phyloP scores from a whole-genome alignment of 208 protist genomes.

The Naegleria lovaniensis region DNA sequence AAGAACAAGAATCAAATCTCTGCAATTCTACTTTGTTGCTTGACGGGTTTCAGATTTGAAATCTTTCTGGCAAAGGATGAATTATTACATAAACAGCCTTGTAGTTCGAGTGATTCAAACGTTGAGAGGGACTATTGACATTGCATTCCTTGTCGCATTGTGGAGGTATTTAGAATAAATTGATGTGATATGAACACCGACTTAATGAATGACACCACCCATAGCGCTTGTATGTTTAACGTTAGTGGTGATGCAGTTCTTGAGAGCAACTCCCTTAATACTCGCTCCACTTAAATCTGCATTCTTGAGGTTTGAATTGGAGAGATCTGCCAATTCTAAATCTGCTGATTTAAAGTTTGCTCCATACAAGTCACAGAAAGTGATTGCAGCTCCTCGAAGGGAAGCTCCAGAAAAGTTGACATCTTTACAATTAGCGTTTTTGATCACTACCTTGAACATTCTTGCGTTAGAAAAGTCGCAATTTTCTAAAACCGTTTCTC shows the following conservation, averaged over 20 bases:
- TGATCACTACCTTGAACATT: neutral
- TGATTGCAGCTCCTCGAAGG: neutral
- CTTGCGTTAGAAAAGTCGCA: neutral
- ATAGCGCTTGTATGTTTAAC: neutral
- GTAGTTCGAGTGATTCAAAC: too few relatives aligned
- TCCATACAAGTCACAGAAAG: neutral
- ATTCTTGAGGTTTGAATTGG: neutral
- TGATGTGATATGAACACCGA: too few relatives aligned
- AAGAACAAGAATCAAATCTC: too few relatives aligned
- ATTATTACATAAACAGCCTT: too few relatives aligned
- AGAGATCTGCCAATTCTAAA: neutral
- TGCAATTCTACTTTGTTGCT: too few relatives aligned
- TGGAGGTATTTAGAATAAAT: too few relatives aligned
- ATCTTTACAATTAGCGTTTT: neutral
- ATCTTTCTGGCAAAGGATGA: too few relatives aligned
- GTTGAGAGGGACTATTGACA: too few relatives aligned
- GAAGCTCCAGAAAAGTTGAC: neutral
- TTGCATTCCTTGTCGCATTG: too few relatives aligned
- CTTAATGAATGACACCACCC: slow-evolving; percentile 8
- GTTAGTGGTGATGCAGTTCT: neutral
- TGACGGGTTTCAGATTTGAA: too few relatives aligned
- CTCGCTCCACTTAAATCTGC: neutral
- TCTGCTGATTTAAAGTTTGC: neutral
- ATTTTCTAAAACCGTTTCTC: neutral
- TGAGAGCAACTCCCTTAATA: neutral